These are phyloP conservation scores for Puccinia polysora DNA, from an alignment of 1,284 basidiomycete species.

Conservation along the genomic window DNA sequence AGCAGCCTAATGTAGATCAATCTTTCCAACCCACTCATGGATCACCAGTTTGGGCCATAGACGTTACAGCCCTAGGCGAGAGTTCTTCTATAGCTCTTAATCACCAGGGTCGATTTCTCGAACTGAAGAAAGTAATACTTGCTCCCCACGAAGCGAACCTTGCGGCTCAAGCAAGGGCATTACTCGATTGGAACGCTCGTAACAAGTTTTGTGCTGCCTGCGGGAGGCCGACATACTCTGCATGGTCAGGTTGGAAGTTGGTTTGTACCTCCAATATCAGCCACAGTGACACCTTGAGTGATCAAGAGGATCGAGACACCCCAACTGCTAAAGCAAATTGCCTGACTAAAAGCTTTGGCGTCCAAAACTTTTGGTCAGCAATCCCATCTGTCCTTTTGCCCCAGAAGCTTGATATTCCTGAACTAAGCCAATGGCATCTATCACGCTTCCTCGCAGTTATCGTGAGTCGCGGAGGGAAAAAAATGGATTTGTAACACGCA, in stretches of 20 bases:
- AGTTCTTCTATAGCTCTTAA: neutral
- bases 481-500: slow-evolving; percentile 73
- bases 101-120: slow-evolving; percentile 7
- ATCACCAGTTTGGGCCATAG: slow-evolving; percentile 26
- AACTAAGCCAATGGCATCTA: neutral
- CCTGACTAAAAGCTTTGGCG: slow-evolving; percentile 9
- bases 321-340: slow-evolving; percentile 63
- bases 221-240: slow-evolving; percentile 72
- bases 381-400: neutral
- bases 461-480: slow-evolving; percentile 78
- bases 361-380: slow-evolving; percentile 38
- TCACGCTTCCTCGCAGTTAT: slow-evolving; percentile 47
- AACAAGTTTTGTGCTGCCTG: slow-evolving; percentile 90
- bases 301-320: slow-evolving; percentile 61
- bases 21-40: slow-evolving; percentile 11
- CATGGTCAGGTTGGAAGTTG: slow-evolving; percentile 96
- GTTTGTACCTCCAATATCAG: slow-evolving; percentile 64
- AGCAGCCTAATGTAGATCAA: neutral
- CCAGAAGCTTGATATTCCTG: neutral
- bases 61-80: neutral
- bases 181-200: slow-evolving; percentile 82
- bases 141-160: slow-evolving; percentile 64
- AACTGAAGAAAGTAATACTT: slow-evolving; percentile 48
- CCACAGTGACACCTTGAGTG: slow-evolving; percentile 63
- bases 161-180: slow-evolving; percentile 69